Base-by-base conservation (phyloP, 2,329 filamentous ascomycete genomes). In the Fusarium longipes region DNA sequence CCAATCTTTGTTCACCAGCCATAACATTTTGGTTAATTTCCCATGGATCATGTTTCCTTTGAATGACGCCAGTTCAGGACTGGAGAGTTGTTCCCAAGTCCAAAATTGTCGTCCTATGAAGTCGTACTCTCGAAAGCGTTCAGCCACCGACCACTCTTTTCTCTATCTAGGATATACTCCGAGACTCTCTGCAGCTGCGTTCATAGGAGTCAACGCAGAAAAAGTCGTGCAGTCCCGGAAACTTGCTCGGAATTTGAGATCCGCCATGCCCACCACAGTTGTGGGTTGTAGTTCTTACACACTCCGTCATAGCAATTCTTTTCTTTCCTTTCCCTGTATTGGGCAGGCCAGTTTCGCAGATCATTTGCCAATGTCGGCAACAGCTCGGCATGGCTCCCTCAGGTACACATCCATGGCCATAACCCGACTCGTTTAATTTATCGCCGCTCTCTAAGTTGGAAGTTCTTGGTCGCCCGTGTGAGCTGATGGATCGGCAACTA, bases 401-500 rank as follows among this genome's bases (percentile, higher is more conserved):
- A 61, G 59, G 54, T 42, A 68, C 54, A 44, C 44, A 25, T 30
- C 29, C 33, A 45, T 30, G 44, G 20, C 25, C 20, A 63, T 35
- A 25, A n/a, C 38, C 35, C 47, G 33, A 22, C 49, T 48, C 35
- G 33, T 67, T 54, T 52, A 25, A 68, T 68, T 67, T 67, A 42
- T 57, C 44, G 45, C 44, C 27, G 35, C 65, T 59, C 43, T 33
- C 53, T 48, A 57, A 54, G 38, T 63, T 69, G 32, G 48, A 60
- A 61, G 57, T 49, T 54, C 55, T 62, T 65, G 60, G 52, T 54
- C 39, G 51, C 40, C 65, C n/a, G 40, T 65, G 29, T 68, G 61
- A 66, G 65, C 65, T 68, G 67, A 72, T 67, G 42, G 68, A 73
- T 73, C 70, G 67, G 70, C 70, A 70, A 63, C 70, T 73, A 72